Base-by-base conservation (phyloP, 2,329 filamentous ascomycete genomes). In the Hirsutella thompsonii region DNA sequence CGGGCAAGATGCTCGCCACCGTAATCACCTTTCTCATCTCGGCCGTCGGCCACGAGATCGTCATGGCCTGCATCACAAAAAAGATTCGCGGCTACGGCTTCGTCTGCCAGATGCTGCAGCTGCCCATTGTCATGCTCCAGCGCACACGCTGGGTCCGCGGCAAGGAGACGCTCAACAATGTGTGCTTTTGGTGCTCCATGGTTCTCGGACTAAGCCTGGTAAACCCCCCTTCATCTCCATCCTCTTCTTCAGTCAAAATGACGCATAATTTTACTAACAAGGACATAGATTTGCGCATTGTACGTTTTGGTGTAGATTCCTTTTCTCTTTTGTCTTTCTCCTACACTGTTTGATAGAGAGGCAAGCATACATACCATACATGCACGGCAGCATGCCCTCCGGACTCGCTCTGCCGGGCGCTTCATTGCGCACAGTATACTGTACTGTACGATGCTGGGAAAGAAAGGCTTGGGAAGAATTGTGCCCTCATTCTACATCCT, bases 1-100 rank as follows among this genome's bases (percentile, higher is more conserved):
- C 93, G 52, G 89, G 86, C 18, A 78, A 80, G 43, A 71, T 74
- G 14, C 69, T 82, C 42, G 89, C 92, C 20, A 96, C 89, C 20
- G 65, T 88, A 46, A 84, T 94, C 50, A 96, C 92, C 1, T 96
- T 98, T 56, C 64, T 96, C 43, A 83, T 96, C 53, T 89, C 81
- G 44, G 86, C 92, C 29, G 57, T 94, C 19, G 88, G 87, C 14
- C 92, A 96, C 57, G 92, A 98, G 62, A 74, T 98, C 43, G 85
- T 98, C 53, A 94, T 98, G 84, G 88, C 84, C 8, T 96, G 90
- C 60, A 96, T 98, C 58, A 95, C 89, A 20, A 90, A 95, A 69
- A 96, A 98, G 67, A 70, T 96, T 36, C 70, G 92, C 30, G 92
- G 92, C 11, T 98, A 96, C 56, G 92, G 90, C 9, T 94, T 95